Evolutionary conservation across 345 rosid genomes (phyloP), one percentile per base, ranked within the genome.

Genomic region (Ceriops tagal): DNA sequence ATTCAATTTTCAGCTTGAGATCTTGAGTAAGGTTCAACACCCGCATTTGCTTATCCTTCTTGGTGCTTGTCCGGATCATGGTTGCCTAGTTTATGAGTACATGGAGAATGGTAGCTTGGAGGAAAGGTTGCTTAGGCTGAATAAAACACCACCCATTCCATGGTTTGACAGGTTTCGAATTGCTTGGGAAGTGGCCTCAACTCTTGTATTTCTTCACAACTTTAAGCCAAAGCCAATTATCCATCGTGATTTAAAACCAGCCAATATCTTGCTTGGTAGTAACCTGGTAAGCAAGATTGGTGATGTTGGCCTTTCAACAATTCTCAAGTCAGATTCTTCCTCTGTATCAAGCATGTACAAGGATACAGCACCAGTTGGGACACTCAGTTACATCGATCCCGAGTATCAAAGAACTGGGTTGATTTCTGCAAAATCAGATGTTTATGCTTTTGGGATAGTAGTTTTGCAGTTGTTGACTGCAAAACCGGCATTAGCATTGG

Each of bases 191-290:
- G 87, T 93, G 1, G 97, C 92, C 58, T 87, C 96, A 31, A 91
- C 89, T 32, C 91, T 93, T 7, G 75, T 73, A n/a, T 91, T 86
- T 64, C 97, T 93, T 62, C 98, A 93, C 82, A 84, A 79, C 71
- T 75, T 89, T 31, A 93, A 84, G 75, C 97, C 98, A 0, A 79
- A 64, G 65, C 89, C 89, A 18, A 85, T 91, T 73, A 80, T 92
- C 73, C 98, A 90, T 67, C 93, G 97, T 15, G 98, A 93, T 79
- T 80, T 93, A 56, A 93, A 93, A 76, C 98, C 98, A 1, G 96
- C 85, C 3, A 93, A 93, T 73, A 89, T 93, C 83, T 71, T 93
- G 75, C 96, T 93, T 58, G 93, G 87, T 73, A 86, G 67, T 19
- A 88, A 91, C 77, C 78, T 81, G 15, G 88, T 91, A 24, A 93